Percentiles rank a stretch among this genome's conserved stretches.
Evolutionary conservation across 345 rosid genomes (phyloP).

Genomic region (Sisymbrium irio): DNA sequence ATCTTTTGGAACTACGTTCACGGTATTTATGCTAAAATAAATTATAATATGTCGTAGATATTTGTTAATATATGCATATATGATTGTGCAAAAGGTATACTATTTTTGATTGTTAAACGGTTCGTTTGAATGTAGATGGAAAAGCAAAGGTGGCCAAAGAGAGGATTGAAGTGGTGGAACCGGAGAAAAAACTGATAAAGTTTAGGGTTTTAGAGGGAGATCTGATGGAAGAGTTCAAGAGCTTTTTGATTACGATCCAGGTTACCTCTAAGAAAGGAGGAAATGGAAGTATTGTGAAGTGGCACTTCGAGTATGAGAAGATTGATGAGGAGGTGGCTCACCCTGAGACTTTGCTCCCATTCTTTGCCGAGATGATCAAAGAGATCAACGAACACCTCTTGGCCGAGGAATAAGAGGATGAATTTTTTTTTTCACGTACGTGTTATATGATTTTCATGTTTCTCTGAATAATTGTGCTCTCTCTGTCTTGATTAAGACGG

Average conservation of each 20-base stretch:
- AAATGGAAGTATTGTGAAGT: constrained; percentile 16
- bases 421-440: background rate
- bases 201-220: constrained; percentile 26
- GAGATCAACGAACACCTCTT: constrained; percentile 14
- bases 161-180: constrained; percentile 17
- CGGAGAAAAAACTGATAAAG: constrained; percentile 17
- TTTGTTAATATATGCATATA: background rate
- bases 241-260: constrained; percentile 11
- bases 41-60: background rate
- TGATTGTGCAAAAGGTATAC: background rate
- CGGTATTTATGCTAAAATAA: constrained; percentile 26
- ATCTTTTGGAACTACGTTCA: constrained; percentile 41
- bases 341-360: constrained; percentile 14
- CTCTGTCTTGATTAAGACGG: background rate
- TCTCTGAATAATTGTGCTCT: background rate
- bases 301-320: constrained; percentile 24
- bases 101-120: background rate
- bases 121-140: constrained; percentile 16
- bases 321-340: constrained; percentile 7
- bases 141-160: constrained; percentile 17
- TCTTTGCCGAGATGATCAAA: constrained; percentile 9
- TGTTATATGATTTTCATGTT: background rate
- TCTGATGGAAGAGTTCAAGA: constrained; percentile 22
- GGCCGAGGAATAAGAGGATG: constrained; percentile 7
- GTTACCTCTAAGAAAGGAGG: constrained; percentile 11